These are phyloP conservation scores for Physaria fendleri DNA, from an alignment of 345 rosid genomes.

Conservation along the genomic window DNA sequence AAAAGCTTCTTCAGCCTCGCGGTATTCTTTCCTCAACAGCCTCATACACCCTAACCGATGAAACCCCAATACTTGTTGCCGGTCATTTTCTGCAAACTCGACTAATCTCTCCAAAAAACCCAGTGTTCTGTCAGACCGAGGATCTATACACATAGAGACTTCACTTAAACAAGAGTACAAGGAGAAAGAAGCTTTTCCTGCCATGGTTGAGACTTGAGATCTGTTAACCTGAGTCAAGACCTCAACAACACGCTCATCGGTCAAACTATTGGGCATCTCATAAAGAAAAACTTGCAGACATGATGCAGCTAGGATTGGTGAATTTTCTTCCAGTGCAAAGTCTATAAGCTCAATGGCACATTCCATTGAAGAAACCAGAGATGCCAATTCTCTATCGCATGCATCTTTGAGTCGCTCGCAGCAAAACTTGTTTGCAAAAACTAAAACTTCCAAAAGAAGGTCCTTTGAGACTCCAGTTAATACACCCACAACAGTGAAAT, in stretches of 20 bases:
- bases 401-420: conserved; percentile 85
- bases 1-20: conserved; percentile 66
- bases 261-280: conserved; percentile 73
- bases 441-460: conserved; percentile 70
- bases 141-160: conserved; percentile 74
- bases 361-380: conserved; percentile 54
- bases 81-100: conserved; percentile 63
- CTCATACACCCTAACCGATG: conserved; percentile 90
- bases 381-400: conserved; percentile 83
- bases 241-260: conserved; percentile 59
- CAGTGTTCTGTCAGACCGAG: conserved; percentile 58
- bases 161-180: conserved; percentile 81
- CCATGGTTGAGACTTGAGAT: conserved; percentile 62
- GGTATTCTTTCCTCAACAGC: conserved; percentile 76
- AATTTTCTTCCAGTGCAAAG: conserved; percentile 73
- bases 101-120: conserved; percentile 56
- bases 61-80: conserved; percentile 70
- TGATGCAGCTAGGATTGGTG: conserved; percentile 74
- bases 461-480: conserved; percentile 48
- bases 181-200: conserved; percentile 70
- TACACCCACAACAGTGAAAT: conserved; percentile 59
- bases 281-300: conserved; percentile 79
- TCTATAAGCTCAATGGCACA: conserved; percentile 90
- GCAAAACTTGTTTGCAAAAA: conserved; percentile 89
- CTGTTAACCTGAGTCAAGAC: conserved; percentile 47